Conservation (phyloP, 345 rosid genomes). For the Raphanus raphanistrum region DNA sequence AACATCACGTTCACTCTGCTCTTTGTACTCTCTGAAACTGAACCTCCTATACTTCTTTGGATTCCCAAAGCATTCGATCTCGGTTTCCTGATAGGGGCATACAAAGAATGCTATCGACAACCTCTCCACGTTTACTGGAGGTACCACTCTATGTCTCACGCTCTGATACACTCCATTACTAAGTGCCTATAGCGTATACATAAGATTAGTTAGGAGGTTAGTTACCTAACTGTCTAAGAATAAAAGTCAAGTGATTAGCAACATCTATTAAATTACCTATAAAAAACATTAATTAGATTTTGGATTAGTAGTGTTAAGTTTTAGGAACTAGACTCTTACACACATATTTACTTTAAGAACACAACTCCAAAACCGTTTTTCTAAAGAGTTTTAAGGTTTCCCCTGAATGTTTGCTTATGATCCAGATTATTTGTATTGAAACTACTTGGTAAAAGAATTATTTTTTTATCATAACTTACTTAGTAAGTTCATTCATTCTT, state of each 20-base stretch:
- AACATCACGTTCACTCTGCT: slow-evolving; percentile 56
- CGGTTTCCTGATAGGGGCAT: slow-evolving; percentile 54
- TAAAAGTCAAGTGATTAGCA: neutral
- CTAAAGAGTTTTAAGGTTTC: slow-evolving; percentile 3
- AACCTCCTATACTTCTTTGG: slow-evolving; percentile 57
- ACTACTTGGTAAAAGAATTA: neutral
- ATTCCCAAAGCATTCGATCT: slow-evolving; percentile 45
- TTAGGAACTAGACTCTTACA: neutral
- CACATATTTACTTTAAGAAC: neutral
- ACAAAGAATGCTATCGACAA: slow-evolving; percentile 63
- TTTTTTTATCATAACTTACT: neutral
- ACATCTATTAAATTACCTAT: neutral
- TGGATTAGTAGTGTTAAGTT: neutral
- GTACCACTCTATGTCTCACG: slow-evolving; percentile 61
- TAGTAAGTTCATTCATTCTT: neutral
- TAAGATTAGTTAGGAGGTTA: neutral
- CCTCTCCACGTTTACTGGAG: slow-evolving; percentile 52
- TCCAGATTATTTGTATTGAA: neutral
- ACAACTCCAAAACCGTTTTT: neutral
- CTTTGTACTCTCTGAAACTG: slow-evolving; percentile 55
- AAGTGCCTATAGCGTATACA: slow-evolving; percentile 45
- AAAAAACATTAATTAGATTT: neutral
- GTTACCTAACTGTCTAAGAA: neutral
- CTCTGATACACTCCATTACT: slow-evolving; percentile 78
- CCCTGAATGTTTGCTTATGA: slow-evolving; percentile 4